These are phyloP conservation scores for Dendrobium nobile DNA, from an alignment of 106 monocot genomes.

Conservation along the genomic window DNA sequence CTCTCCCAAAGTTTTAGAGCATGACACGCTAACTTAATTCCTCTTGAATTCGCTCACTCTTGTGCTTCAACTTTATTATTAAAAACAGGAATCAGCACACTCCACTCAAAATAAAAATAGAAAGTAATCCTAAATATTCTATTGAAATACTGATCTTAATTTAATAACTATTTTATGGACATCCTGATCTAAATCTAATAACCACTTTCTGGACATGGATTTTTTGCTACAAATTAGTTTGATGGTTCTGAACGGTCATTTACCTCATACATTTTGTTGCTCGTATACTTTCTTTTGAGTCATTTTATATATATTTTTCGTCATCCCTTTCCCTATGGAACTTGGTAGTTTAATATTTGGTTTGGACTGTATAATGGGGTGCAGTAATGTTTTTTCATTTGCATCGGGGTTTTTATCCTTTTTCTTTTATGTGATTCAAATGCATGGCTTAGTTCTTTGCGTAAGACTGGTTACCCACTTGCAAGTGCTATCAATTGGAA, in stretches of 20 bases:
- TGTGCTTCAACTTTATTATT: too few species aligned
- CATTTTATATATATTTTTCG: not conserved
- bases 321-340: not conserved
- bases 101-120: not conserved
- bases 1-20: too few species aligned
- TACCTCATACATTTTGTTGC: not conserved
- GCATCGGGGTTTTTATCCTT: not conserved
- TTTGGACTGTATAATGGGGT: not conserved
- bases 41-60: too few species aligned
- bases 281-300: not conserved
- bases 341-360: not conserved
- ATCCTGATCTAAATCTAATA: not conserved
- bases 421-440: not conserved
- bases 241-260: not conserved
- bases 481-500: not conserved
- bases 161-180: not conserved
- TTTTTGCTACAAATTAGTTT: slow-evolving; percentile 1
- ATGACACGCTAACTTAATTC: too few species aligned
- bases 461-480: not conserved
- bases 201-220: not conserved
- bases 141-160: not conserved
- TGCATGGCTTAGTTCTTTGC: not conserved
- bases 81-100: too few species aligned
- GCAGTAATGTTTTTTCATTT: not conserved
- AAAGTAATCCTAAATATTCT: not conserved